Evolutionary conservation across 2,329 filamentous ascomycete species (phyloP), one percentile per base, ranked within the genome.

Genomic region (Leptographium galeiforme): DNA sequence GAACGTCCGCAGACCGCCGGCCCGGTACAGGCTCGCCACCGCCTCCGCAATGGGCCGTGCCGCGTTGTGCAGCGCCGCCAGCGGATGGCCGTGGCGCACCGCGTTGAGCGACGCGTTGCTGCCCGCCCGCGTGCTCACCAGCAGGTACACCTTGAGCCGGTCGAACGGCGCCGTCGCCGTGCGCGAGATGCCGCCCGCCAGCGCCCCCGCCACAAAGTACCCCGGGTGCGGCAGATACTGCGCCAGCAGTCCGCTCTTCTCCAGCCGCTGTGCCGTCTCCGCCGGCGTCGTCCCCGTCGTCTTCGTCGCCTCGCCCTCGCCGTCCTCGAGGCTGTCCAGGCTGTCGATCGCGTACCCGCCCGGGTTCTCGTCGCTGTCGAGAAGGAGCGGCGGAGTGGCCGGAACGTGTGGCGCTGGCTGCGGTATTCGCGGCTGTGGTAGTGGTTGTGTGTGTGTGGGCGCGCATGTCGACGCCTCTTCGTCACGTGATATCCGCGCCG

Each of bases 81-180:
- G 58, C 2, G 85, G 74, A 47, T 81, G 78, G 34, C 88, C 89
- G 55, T 81, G 76, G 64, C 86, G 89, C 4, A 81, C 79, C 14
- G 86, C 84, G 54, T 77, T 69, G 47, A 84, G 68, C 11, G 81
- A 80, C 54, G 79, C 75, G 61, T 74, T 71, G 60, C 78, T 64
- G 55, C 75, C 76, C 53, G 75, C 72, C 58, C 76, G 78, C 55
- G 89, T 95, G 68, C 94, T 91, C 52, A 95, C 91, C 63, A 98
- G 93, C 52, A 98, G 80, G 68, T 95, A 97, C 59, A 98, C 93
- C 72, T 97, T 97, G 55, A 98, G 76, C 62, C 93, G 89, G 72
- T 98, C 93, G 69, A 98, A 83, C 56, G 93, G 93, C 56, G 93
- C 93, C 61, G 93, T 98, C 58, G 88, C 86, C 65, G 93, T 97